Percentiles rank a stretch among this genome's conserved stretches.
phyloP scores from a whole-genome alignment of 305 asterid genomes.

The Fraxinus greggii region DNA sequence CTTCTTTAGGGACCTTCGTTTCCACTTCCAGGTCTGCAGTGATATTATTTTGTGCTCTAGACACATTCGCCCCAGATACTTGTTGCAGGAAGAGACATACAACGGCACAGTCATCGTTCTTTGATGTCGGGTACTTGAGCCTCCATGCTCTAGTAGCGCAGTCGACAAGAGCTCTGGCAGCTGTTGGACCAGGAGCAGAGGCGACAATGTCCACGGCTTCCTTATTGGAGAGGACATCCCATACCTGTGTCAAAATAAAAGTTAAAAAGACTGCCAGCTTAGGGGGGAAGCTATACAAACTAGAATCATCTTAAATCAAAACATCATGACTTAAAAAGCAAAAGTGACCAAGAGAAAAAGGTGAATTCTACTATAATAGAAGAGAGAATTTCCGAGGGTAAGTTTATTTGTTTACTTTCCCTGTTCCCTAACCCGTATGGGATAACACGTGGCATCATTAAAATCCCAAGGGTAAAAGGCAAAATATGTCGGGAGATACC shows the following conservation, averaged over 20 bases:
- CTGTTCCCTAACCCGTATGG: background rate
- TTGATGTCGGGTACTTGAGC: slow-evolving; percentile 25
- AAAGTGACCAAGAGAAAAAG: background rate
- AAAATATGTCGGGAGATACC: background rate
- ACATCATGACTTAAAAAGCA: background rate
- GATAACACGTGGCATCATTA: background rate
- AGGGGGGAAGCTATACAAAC: background rate
- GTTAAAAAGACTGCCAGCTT: background rate
- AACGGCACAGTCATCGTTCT: slow-evolving; percentile 14
- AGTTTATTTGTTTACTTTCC: background rate
- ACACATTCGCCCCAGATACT: background rate
- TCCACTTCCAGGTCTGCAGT: background rate
- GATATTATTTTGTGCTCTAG: background rate
- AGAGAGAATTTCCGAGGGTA: background rate
- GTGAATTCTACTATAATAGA: background rate
- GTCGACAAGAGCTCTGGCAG: slow-evolving; percentile 19
- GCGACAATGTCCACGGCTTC: slow-evolving; percentile 12
- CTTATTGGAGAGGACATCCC: slow-evolving; percentile 6
- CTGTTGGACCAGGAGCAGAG: background rate
- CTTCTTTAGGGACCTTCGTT: background rate
- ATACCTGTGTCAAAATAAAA: background rate
- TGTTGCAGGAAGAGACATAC: slow-evolving; percentile 2
- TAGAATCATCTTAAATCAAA: background rate
- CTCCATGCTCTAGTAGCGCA: slow-evolving; percentile 22
- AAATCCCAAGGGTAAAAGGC: background rate